Conservation (phyloP, 345 rosid species). For the Eucalyptus dawsonii region DNA sequence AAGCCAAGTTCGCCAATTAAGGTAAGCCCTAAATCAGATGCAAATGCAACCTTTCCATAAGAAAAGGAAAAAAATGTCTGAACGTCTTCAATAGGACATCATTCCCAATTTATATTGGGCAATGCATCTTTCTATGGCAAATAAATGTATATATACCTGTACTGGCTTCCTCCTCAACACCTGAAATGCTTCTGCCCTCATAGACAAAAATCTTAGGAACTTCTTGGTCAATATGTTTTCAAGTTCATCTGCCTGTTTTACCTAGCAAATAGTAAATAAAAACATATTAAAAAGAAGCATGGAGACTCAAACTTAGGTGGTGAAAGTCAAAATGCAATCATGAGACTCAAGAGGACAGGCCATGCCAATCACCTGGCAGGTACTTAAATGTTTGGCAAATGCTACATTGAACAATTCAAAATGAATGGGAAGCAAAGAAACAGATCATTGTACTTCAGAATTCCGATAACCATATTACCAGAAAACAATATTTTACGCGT, state of each 20-base stretch:
- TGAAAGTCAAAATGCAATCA: neutral
- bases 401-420: neutral
- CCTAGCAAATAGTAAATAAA: slow-evolving; percentile 24
- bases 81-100: neutral
- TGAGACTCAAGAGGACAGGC: neutral
- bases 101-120: neutral
- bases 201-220: slow-evolving; percentile 93
- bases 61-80: neutral
- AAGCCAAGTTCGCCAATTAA: neutral
- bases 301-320: neutral
- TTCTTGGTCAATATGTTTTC: slow-evolving; percentile 89
- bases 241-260: slow-evolving; percentile 95
- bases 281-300: neutral
- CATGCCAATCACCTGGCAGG: neutral
- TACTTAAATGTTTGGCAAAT: neutral
- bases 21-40: neutral
- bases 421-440: neutral
- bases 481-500: neutral
- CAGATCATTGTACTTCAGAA: neutral
- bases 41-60: neutral
- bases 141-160: slow-evolving; percentile 31
- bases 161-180: slow-evolving; percentile 94
- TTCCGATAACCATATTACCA: neutral
- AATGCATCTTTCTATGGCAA: neutral
- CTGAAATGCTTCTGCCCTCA: slow-evolving; percentile 99